Evolutionary conservation across 495 filamentous ascomycete species (phyloP).

Genomic region (Xylaria palmicola): DNA sequence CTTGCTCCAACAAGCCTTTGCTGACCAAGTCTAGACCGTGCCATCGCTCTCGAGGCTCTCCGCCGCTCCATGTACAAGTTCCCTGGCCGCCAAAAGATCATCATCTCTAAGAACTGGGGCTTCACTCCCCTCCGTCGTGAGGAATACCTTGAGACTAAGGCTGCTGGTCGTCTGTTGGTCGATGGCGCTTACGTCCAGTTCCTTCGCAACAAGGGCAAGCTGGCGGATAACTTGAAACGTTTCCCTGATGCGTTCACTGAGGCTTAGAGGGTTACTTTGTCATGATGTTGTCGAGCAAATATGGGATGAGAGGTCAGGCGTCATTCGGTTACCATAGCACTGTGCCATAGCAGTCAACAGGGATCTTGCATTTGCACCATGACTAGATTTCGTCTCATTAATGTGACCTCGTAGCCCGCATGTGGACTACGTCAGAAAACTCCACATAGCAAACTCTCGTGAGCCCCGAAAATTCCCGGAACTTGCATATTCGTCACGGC

Average conservation of each 20-base stretch:
- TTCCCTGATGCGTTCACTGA: slow-evolving; percentile 88
- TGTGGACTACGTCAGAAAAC: too few relatives aligned
- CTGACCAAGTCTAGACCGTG: slow-evolving; percentile 62
- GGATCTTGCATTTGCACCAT: slow-evolving; percentile 37
- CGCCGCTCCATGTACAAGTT: slow-evolving; percentile 99
- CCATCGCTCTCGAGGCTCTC: slow-evolving; percentile 94
- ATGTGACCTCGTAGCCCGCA: too few relatives aligned
- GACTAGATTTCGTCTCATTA: neutral
- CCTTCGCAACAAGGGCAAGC: slow-evolving; percentile 81
- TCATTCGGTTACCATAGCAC: slow-evolving; percentile 39
- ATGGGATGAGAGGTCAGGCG: slow-evolving; percentile 36
- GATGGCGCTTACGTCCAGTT: slow-evolving; percentile 99
- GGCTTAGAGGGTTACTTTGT: slow-evolving; percentile 32
- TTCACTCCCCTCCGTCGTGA: slow-evolving; percentile 97
- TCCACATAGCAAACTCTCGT: too few relatives aligned
- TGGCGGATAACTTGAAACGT: slow-evolving; percentile 81
- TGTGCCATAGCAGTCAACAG: slow-evolving; percentile 36
- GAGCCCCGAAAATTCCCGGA: neutral
- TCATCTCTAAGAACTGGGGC: slow-evolving; percentile 99
- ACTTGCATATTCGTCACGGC: neutral
- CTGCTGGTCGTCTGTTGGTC: slow-evolving; percentile 82
- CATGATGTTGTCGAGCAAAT: slow-evolving; percentile 32
- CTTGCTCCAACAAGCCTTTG: neutral
- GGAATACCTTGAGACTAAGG: slow-evolving; percentile 90
- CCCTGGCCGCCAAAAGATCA: slow-evolving; percentile 99